phyloP scores from a whole-genome alignment of 1,284 basidiomycete species.

The Sphaerobolus stellatus region DNA sequence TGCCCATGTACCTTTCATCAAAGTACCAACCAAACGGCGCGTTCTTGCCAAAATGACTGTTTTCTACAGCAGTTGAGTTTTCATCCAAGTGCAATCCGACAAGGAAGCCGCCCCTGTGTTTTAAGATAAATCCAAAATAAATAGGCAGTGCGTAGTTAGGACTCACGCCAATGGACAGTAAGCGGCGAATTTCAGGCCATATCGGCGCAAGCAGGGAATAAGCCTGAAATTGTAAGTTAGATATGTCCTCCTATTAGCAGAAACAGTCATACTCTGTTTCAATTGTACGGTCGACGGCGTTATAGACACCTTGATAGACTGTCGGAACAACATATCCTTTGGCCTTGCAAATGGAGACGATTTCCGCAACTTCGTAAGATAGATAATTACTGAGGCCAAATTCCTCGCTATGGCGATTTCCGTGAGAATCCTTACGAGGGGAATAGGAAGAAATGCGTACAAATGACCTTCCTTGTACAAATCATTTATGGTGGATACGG shows the following conservation, averaged over 20 bases:
- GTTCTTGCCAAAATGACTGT: constrained; percentile 35
- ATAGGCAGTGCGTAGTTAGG: background rate
- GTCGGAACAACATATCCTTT: constrained; percentile 62
- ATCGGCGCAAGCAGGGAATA: constrained; percentile 58
- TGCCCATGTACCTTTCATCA: constrained; percentile 43
- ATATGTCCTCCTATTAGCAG: constrained; percentile 50
- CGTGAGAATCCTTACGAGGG: background rate
- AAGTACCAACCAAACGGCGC: constrained; percentile 39
- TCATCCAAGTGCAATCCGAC: constrained; percentile 43
- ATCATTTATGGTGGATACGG: constrained; percentile 48
- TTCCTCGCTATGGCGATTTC: constrained; percentile 25
- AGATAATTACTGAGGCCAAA: constrained; percentile 56
- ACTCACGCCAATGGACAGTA: constrained; percentile 51
- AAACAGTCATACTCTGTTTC: constrained; percentile 62
- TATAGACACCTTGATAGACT: constrained; percentile 68
- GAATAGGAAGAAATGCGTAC: background rate
- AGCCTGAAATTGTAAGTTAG: constrained; percentile 55
- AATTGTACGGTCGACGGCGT: constrained; percentile 44
- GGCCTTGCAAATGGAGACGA: constrained; percentile 53
- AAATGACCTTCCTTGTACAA: constrained; percentile 52
- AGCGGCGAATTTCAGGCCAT: constrained; percentile 51
- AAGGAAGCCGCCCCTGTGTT: constrained; percentile 48
- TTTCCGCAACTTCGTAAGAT: constrained; percentile 58
- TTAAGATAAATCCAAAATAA: constrained; percentile 1
- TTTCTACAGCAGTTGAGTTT: constrained; percentile 27